These are phyloP conservation scores for Pseudocercospora vitis DNA, from an alignment of 2,329 filamentous ascomycete genomes.

Conservation along the genomic window DNA sequence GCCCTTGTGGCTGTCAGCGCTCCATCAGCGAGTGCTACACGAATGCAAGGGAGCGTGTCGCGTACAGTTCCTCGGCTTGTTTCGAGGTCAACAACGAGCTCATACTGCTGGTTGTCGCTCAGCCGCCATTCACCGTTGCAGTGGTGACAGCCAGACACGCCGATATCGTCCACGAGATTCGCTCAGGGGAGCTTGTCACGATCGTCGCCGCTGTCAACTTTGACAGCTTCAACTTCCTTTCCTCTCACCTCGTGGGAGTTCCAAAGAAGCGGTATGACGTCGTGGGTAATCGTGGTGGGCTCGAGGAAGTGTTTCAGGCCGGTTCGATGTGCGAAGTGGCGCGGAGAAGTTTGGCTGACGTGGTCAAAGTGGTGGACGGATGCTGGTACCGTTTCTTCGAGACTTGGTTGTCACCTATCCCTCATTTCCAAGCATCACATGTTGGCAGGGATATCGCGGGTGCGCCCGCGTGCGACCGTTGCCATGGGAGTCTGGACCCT, in stretches of 20 bases:
- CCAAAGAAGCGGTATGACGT: neutral
- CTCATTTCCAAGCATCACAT: slow-evolving; percentile 3
- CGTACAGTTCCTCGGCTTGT: slow-evolving; percentile 87
- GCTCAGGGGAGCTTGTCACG: slow-evolving; percentile 1
- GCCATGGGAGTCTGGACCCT: neutral
- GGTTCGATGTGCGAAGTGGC: neutral
- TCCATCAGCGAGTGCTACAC: slow-evolving; percentile 33
- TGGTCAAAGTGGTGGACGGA: neutral
- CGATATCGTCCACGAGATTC: neutral
- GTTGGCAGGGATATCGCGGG: neutral
- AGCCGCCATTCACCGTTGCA: slow-evolving; percentile 17
- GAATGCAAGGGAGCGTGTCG: slow-evolving; percentile 30
- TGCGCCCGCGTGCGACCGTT: neutral
- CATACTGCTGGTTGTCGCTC: slow-evolving; percentile 53
- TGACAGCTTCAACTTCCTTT: neutral
- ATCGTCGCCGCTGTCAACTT: neutral
- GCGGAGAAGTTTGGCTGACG: neutral
- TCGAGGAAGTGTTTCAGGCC: neutral
- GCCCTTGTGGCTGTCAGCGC: slow-evolving; percentile 73
- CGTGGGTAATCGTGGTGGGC: neutral
- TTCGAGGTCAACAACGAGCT: slow-evolving; percentile 72
- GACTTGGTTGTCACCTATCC: neutral
- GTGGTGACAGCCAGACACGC: slow-evolving; percentile 12
- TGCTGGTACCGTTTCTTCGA: neutral
- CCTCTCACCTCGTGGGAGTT: neutral